phyloP scores from a whole-genome alignment of 805 yeast genomes.

The Spencermartinsiella europaea region DNA sequence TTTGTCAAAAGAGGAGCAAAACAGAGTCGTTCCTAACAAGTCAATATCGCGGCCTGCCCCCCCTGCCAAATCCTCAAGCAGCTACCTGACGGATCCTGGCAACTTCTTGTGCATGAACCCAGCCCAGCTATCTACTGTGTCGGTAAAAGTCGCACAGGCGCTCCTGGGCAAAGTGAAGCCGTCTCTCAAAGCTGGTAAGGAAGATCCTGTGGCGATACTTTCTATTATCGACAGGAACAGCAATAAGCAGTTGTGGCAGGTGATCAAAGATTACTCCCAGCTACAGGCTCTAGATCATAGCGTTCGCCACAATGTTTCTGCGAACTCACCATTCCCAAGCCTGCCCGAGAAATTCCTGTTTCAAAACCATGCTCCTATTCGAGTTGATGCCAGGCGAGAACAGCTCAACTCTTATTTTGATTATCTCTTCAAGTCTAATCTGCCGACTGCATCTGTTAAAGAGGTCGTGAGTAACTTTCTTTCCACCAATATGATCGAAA shows the following conservation, averaged over 20 bases:
- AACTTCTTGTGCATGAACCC: conserved; percentile 17
- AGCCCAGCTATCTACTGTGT: conserved; percentile 23
- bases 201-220: conserved; percentile 55
- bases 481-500: conserved; percentile 57
- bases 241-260: conserved; percentile 67
- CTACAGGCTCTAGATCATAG: conserved; percentile 57
- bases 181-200: conserved; percentile 34
- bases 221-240: conserved; percentile 58
- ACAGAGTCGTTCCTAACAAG: no score
- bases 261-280: conserved; percentile 58
- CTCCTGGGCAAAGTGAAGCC: conserved; percentile 20
- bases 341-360: conserved; percentile 64
- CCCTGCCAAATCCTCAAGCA: no score
- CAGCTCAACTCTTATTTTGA: conserved; percentile 55
- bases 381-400: conserved; percentile 56
- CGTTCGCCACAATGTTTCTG: conserved; percentile 35
- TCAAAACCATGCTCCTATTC: conserved; percentile 52
- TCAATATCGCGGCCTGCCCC: no score
- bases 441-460: conserved; percentile 49
- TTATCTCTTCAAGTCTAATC: conserved; percentile 51
- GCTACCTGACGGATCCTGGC: background rate
- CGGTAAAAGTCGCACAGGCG: conserved; percentile 21
- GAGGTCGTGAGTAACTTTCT: conserved; percentile 57
- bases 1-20: no score
- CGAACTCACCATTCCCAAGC: conserved; percentile 40